These are phyloP conservation scores for Pleodorina starrii DNA, from an alignment of 139 green algal species.

Conservation along the genomic window DNA sequence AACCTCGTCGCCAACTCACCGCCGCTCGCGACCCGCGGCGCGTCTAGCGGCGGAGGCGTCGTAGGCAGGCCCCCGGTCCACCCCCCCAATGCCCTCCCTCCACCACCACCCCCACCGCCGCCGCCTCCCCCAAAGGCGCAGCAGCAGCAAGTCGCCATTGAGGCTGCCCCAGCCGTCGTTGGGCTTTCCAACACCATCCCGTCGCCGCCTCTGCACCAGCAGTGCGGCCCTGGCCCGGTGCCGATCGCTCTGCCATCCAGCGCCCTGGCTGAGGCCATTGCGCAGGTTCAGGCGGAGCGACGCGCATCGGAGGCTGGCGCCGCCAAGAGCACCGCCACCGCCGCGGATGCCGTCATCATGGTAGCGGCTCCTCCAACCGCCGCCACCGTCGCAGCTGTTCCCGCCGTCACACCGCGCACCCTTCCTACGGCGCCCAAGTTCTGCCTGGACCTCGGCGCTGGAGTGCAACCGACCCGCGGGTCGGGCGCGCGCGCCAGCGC, in stretches of 20 bases:
- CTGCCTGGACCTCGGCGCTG: slow-evolving; percentile 1
- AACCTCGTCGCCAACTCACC: slow-evolving; percentile 14
- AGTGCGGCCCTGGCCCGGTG: no score
- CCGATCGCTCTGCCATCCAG: background rate
- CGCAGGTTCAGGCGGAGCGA: background rate
- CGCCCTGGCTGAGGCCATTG: slow-evolving; percentile 36
- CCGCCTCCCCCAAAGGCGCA: background rate
- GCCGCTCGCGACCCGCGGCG: slow-evolving; percentile 3
- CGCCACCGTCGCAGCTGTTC: no score
- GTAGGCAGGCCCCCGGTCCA: slow-evolving; percentile 23
- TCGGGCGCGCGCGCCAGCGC: no score
- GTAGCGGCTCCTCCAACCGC: background rate
- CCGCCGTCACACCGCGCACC: background rate
- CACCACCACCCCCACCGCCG: background rate
- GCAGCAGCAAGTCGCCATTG: background rate
- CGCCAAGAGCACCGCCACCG: background rate
- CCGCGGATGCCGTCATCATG: background rate
- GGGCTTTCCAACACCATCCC: background rate
- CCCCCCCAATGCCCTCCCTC: background rate
- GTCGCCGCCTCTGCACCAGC: background rate
- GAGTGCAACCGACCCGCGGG: background rate
- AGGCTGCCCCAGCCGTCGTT: background rate
- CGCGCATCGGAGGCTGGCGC: slow-evolving; percentile 23
- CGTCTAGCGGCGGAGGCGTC: background rate
- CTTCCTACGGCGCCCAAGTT: slow-evolving; percentile 18